Evolutionary conservation across 352 stramenopile species (phyloP), one percentile per base, ranked within the genome.

Genomic region (Phytophthora niederhauseri): DNA sequence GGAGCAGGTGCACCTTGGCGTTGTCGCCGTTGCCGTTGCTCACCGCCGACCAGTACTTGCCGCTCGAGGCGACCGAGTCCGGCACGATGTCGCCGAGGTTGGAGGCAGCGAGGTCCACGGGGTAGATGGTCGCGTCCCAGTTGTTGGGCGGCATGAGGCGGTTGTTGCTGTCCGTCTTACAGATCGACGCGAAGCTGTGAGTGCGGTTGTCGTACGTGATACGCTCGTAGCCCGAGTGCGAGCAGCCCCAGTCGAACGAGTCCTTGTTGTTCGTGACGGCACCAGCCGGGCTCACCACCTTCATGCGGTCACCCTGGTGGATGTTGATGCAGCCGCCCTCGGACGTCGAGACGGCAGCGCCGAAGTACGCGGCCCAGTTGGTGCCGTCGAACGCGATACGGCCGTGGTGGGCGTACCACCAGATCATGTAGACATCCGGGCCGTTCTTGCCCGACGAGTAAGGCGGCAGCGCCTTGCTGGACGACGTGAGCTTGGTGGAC

Each of bases 131-230:
- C 1, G 78, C 69, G 38, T 57, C 75, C 59, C 73, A 82, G 50
- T 81, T 81, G n/a, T 79, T 71, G 8, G 77, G 79, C 52, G 80
- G 81, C 64, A 88, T 90, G 75, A 90, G 87, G 63, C 81, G 81
- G 76, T 90, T 87, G 70, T 85, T 87, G 76, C 67, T 87, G 79
- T 90, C 81, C 26, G 81, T 90, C 76, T 87, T 90, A 34, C 82
- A 86, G 61, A 88, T 87, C 46, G 71, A 74, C 17, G 77, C 80
- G 57, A 81, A 88, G 38, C 77, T 61, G 15, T 80, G 66, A 31
- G 59, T 71, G 45, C 77, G 78, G 46, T 71, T 73, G 66, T 86
- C 80, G 63, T 83, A 31, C 28, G 28, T 31, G 5, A 31, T 31
- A 31, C 28, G 28, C 28, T 31, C 28, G 28, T 31, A 31, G 3